Conservation (phyloP, 78 protist genomes). For the Dictyostelium intermedium region DNA sequence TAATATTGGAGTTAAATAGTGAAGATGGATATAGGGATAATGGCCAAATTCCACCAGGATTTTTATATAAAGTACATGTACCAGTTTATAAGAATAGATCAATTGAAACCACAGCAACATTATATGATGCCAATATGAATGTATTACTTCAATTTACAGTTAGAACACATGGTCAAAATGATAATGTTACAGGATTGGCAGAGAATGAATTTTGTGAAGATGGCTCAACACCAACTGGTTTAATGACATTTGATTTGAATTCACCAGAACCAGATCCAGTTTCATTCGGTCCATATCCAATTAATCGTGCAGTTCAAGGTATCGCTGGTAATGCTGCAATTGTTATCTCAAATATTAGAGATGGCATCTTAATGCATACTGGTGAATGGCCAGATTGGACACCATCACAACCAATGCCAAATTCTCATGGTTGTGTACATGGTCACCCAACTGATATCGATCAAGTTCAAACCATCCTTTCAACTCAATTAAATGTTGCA, state of each 20-base stretch:
- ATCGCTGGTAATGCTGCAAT: conserved; percentile 73
- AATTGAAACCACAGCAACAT: conserved; percentile 71
- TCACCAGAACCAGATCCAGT: conserved; percentile 82
- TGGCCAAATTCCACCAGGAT: conserved; percentile 75
- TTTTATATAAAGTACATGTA: conserved; percentile 69
- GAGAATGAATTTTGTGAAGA: conserved; percentile 44
- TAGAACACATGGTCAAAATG: conserved; percentile 75
- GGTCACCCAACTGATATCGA: conserved; percentile 72
- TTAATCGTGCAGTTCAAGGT: conserved; percentile 77
- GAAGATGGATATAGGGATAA: conserved; percentile 81
- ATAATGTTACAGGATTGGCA: conserved; percentile 10
- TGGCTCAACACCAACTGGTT: conserved; percentile 82
- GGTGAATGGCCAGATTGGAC: conserved; percentile 84
- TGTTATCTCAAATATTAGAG: conserved; percentile 53
- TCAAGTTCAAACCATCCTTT: conserved; percentile 17
- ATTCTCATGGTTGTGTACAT: conserved; percentile 83
- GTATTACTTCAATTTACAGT: conserved; percentile 48
- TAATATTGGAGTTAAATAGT: background rate
- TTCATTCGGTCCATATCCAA: conserved; percentile 78
- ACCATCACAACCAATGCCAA: conserved; percentile 81
- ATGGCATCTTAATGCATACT: conserved; percentile 82
- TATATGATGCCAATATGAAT: conserved; percentile 51
- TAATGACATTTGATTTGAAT: conserved; percentile 77
- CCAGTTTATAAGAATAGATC: conserved; percentile 76
- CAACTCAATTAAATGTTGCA: conserved; percentile 54